A percentile compares a stretch with the other conserved stretches of the same genome.
Evolutionary conservation across 352 stramenopile species (phyloP).

Genomic region (Phytophthora aleatoria): DNA sequence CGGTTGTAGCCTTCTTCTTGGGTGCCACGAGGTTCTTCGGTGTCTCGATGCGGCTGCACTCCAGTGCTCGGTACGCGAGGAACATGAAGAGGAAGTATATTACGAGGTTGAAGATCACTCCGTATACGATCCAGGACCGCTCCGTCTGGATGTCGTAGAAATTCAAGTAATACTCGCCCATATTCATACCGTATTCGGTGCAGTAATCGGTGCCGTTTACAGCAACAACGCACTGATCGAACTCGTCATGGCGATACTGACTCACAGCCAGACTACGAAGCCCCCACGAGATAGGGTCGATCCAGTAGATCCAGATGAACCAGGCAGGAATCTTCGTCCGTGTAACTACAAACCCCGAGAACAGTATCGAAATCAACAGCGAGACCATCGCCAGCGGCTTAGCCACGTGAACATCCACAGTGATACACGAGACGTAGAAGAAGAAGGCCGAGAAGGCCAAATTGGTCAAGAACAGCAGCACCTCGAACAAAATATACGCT

Average conservation of each 20-base stretch:
- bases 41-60: slow-evolving; percentile 39
- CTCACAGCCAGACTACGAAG: slow-evolving; percentile 41
- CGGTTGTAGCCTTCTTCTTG: slow-evolving; percentile 16
- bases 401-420: slow-evolving; percentile 43
- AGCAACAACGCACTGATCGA: slow-evolving; percentile 32
- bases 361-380: slow-evolving; percentile 45
- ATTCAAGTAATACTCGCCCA: slow-evolving; percentile 46
- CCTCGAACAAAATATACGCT: slow-evolving; percentile 44
- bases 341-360: slow-evolving; percentile 51
- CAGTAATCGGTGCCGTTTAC: slow-evolving; percentile 37
- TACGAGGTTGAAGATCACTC: slow-evolving; percentile 42
- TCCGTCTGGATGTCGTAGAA: slow-evolving; percentile 43
- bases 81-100: slow-evolving; percentile 43
- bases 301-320: slow-evolving; percentile 62
- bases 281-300: slow-evolving; percentile 55
- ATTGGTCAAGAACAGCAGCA: slow-evolving; percentile 47
- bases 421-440: slow-evolving; percentile 43
- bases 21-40: slow-evolving; percentile 22
- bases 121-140: slow-evolving; percentile 36
- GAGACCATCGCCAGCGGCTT: slow-evolving; percentile 45
- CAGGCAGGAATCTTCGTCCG: slow-evolving; percentile 39
- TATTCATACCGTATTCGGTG: slow-evolving; percentile 37
- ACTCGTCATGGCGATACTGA: slow-evolving; percentile 38
- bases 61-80: slow-evolving; percentile 39
- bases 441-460: slow-evolving; percentile 49